A percentile compares a stretch with the other conserved stretches of the same genome.
Conservation (phyloP, 805 yeast species). For the Wickerhamiella vanderwaltii region DNA sequence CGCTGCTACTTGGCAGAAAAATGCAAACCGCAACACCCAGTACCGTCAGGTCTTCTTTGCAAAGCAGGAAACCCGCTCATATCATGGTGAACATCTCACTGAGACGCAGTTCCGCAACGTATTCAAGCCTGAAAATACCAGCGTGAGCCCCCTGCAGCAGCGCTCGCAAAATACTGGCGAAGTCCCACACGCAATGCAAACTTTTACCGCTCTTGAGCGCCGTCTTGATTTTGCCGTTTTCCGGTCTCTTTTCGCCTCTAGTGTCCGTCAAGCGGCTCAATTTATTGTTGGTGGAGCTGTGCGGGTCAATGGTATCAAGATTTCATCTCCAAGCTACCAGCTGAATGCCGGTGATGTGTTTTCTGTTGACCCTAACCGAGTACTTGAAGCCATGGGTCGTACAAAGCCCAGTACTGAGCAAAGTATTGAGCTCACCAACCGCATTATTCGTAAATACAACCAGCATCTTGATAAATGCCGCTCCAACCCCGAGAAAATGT, state of each 20-base stretch:
- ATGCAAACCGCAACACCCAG: slow-evolving; percentile 36
- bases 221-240: slow-evolving; percentile 82
- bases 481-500: slow-evolving; percentile 44
- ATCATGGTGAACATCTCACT: slow-evolving; percentile 88
- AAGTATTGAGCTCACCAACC: slow-evolving; percentile 56
- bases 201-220: slow-evolving; percentile 77
- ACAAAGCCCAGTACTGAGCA: slow-evolving; percentile 63
- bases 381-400: slow-evolving; percentile 72
- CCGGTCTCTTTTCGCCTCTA: slow-evolving; percentile 86
- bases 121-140: slow-evolving; percentile 57
- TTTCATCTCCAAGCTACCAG: slow-evolving; percentile 67
- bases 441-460: slow-evolving; percentile 68
- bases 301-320: slow-evolving; percentile 67
- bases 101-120: slow-evolving; percentile 68
- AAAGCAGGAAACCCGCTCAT: slow-evolving; percentile 83
- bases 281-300: slow-evolving; percentile 73
- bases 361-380: slow-evolving; percentile 74
- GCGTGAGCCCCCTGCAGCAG: slow-evolving; percentile 81
- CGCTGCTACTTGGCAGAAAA: slow-evolving; percentile 55
- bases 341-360: slow-evolving; percentile 79
- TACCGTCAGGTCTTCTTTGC: slow-evolving; percentile 88
- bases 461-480: slow-evolving; percentile 49
- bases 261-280: slow-evolving; percentile 87
- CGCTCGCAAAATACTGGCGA: slow-evolving; percentile 31
- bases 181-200: slow-evolving; percentile 80